These are phyloP conservation scores for Xylaria sp. DNA, from an alignment of 2,329 filamentous ascomycete genomes.

Conservation along the genomic window DNA sequence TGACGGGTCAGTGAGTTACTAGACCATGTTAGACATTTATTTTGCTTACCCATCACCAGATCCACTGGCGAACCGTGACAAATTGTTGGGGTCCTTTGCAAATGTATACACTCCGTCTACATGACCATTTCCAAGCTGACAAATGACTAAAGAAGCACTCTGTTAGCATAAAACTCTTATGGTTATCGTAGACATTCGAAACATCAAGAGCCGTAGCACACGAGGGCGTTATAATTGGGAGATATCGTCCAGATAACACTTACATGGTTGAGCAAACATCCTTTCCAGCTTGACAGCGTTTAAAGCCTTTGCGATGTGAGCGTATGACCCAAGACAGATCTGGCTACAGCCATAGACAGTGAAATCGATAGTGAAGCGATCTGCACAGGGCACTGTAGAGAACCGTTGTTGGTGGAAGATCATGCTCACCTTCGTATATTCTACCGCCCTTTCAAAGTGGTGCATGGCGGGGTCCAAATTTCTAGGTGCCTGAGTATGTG, in stretches of 20 bases:
- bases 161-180: conserved; percentile 1
- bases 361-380: too few relatives aligned
- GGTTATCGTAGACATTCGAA: neutral
- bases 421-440: too few relatives aligned
- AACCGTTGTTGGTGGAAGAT: too few relatives aligned
- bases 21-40: neutral
- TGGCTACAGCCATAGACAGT: too few relatives aligned
- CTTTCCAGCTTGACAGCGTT: conserved; percentile 81
- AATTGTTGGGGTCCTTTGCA: conserved; percentile 76
- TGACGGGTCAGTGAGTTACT: conserved; percentile 8
- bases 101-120: conserved; percentile 84
- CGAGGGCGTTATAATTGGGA: neutral
- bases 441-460: conserved; percentile 70
- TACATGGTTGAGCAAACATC: conserved; percentile 78
- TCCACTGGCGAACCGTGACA: conserved; percentile 79
- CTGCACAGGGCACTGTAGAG: too few relatives aligned
- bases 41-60: conserved; percentile 74
- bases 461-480: conserved; percentile 31
- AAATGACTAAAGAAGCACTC: conserved; percentile 52
- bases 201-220: neutral
- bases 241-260: conserved; percentile 43
- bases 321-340: too few relatives aligned
- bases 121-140: conserved; percentile 86
- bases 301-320: too few relatives aligned
- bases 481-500: conserved; percentile 39